phyloP scores from a whole-genome alignment of 2,329 filamentous ascomycete species.

The Macrophomina phaseolina region DNA sequence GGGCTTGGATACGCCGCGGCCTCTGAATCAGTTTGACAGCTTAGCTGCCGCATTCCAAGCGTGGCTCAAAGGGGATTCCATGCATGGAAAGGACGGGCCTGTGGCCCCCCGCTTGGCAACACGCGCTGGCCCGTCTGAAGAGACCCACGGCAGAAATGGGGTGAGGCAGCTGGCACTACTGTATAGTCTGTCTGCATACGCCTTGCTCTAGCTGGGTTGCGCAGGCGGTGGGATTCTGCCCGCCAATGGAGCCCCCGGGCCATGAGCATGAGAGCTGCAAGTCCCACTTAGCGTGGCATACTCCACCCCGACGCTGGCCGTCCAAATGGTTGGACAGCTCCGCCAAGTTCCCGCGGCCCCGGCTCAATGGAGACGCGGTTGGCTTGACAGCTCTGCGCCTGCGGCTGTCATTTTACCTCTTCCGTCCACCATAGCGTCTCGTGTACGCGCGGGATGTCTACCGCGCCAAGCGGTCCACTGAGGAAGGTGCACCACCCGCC shows the following conservation, averaged over 20 bases:
- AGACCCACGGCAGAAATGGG: conserved; percentile 4
- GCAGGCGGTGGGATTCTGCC: conserved; percentile 2
- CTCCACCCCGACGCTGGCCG: neutral
- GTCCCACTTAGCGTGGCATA: conserved; percentile 2
- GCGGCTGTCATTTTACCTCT: neutral
- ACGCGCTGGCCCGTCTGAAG: neutral
- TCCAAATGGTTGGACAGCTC: neutral
- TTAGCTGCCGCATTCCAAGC: neutral
- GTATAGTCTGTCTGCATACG: neutral
- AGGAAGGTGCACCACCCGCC: neutral
- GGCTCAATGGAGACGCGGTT: neutral
- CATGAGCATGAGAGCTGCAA: neutral
- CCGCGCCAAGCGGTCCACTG: neutral
- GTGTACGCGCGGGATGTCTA: neutral
- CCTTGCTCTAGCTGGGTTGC: neutral
- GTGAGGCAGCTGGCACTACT: neutral
- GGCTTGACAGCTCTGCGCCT: neutral
- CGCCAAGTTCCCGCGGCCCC: conserved; percentile 7
- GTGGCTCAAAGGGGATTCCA: neutral
- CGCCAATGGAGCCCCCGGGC: neutral
- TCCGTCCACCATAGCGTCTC: neutral
- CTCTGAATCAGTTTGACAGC: neutral
- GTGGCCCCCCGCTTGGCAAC: neutral
- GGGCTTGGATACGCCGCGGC: neutral
- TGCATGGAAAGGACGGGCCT: neutral